A percentile compares a stretch with the other conserved stretches of the same genome.
Conservation (phyloP, 2,329 filamentous ascomycete genomes). For the Fusarium sp. region DNA sequence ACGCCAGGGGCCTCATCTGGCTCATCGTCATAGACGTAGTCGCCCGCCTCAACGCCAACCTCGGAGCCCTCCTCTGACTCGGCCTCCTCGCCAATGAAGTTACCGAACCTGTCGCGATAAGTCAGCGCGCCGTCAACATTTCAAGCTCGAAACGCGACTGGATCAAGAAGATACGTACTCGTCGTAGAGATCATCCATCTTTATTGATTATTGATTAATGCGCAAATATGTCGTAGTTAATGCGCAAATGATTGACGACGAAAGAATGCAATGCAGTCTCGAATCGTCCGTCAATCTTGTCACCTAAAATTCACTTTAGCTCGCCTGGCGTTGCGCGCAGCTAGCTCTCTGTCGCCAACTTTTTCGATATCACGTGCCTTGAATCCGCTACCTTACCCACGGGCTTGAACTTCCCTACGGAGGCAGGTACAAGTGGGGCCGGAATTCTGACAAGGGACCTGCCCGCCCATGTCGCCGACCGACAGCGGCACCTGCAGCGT, state of each 20-base stretch:
- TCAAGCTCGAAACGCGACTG: constrained; percentile 17
- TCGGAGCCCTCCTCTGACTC: constrained; percentile 89
- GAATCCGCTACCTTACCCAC: background rate
- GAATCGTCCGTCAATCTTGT: constrained; percentile 43
- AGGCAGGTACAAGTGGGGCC: constrained; percentile 44
- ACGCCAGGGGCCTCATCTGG: constrained; percentile 72
- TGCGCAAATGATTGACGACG: constrained; percentile 37
- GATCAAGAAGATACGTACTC: constrained; percentile 68
- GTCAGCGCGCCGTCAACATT: constrained; percentile 38
- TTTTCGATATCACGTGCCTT: constrained; percentile 50
- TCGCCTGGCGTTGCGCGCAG: constrained; percentile 41
- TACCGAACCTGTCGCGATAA: constrained; percentile 79
- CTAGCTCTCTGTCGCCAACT: constrained; percentile 43
- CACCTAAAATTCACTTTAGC: constrained; percentile 28
- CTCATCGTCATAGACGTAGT: constrained; percentile 86
- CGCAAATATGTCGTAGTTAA: constrained; percentile 27
- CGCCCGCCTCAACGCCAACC: constrained; percentile 77
- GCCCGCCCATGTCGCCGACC: constrained; percentile 14
- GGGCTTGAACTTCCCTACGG: background rate
- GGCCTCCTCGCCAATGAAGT: constrained; percentile 94
- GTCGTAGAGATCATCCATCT: constrained; percentile 97
- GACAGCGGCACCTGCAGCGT: constrained; percentile 42
- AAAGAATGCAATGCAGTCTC: constrained; percentile 32
- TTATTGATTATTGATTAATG: constrained; percentile 30
- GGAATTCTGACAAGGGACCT: constrained; percentile 23